phyloP scores from a whole-genome alignment of 768 basidiomycete species.

The Tricholoma saponaceum region DNA sequence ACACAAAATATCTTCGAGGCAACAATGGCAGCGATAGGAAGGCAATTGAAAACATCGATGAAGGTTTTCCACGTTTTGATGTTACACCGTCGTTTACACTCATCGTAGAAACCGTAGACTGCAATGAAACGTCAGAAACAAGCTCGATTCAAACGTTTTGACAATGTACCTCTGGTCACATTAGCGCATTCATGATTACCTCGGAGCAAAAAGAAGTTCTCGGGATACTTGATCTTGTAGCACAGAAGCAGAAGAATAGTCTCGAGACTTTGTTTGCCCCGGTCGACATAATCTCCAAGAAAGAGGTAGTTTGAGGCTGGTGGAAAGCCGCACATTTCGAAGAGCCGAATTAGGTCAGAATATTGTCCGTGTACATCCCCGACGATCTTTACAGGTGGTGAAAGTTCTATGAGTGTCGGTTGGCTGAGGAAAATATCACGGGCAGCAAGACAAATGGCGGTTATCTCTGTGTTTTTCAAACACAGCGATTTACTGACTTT shows the following conservation, averaged over 20 bases:
- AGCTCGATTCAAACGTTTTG: slow-evolving; percentile 1
- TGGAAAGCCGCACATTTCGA: slow-evolving; percentile 99
- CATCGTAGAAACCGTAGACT: slow-evolving; percentile 99
- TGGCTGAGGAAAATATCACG: slow-evolving; percentile 95
- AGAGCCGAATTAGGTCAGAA: slow-evolving; percentile 95
- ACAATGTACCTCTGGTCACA: slow-evolving; percentile 81
- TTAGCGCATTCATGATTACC: slow-evolving; percentile 99
- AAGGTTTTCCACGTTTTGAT: slow-evolving; percentile 99
- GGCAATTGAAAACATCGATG: slow-evolving; percentile 98
- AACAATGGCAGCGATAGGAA: slow-evolving; percentile 97
- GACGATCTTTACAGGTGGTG: slow-evolving; percentile 98
- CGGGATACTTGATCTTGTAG: slow-evolving; percentile 99
- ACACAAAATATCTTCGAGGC: slow-evolving; percentile 99
- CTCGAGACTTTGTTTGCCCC: slow-evolving; percentile 97
- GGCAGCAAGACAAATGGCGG: slow-evolving; percentile 90
- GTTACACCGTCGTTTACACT: slow-evolving; percentile 98
- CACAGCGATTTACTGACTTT: slow-evolving; percentile 96
- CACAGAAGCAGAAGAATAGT: slow-evolving; percentile 95
- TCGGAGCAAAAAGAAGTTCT: slow-evolving; percentile 97
- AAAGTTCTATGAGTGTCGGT: slow-evolving; percentile 94
- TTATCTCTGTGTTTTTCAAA: slow-evolving; percentile 95
- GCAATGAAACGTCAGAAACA: slow-evolving; percentile 15
- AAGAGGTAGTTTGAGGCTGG: slow-evolving; percentile 97
- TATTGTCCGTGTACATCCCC: slow-evolving; percentile 99
- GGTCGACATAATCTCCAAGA: slow-evolving; percentile 98